Percentiles rank a stretch among this genome's conserved stretches.
These are phyloP conservation scores for Oryza brachyantha DNA, from an alignment of 176 grass and related monocot species.

Conservation along the genomic window DNA sequence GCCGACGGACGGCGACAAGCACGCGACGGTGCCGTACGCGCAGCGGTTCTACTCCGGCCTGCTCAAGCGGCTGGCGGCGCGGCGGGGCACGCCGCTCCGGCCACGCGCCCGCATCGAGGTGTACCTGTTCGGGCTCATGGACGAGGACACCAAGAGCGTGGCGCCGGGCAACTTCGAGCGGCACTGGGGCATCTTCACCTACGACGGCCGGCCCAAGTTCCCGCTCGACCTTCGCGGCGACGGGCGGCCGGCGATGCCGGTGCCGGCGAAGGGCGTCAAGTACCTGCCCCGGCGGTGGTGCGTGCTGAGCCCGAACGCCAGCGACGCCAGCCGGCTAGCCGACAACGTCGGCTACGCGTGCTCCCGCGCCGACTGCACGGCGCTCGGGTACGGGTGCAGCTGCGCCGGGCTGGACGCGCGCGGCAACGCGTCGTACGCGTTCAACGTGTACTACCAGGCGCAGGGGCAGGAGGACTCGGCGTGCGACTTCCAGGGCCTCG, in stretches of 20 bases:
- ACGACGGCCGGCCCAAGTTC: constrained; percentile 62
- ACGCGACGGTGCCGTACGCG: constrained; percentile 44
- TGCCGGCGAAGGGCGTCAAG: constrained; percentile 36
- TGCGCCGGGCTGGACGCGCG: constrained; percentile 41
- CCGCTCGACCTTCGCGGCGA: constrained; percentile 38
- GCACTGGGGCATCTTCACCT: constrained; percentile 75
- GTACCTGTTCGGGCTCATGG: constrained; percentile 63
- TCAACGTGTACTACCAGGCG: constrained; percentile 71
- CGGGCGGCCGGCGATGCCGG: constrained; percentile 27
- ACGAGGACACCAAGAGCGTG: constrained; percentile 66
- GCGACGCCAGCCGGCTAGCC: background rate
- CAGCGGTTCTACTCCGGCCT: constrained; percentile 67
- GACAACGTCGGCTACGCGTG: constrained; percentile 55
- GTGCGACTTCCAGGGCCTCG: constrained; percentile 71
- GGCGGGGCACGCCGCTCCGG: constrained; percentile 57
- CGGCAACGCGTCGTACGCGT: constrained; percentile 65
- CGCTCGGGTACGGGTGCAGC: constrained; percentile 51
- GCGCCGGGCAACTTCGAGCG: constrained; percentile 68
- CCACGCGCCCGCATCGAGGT: constrained; percentile 36
- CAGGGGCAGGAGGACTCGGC: constrained; percentile 51
- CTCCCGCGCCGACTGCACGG: constrained; percentile 61
- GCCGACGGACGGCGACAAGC: constrained; percentile 68
- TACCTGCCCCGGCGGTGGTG: constrained; percentile 69
- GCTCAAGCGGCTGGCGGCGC: constrained; percentile 38
- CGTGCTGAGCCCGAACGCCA: constrained; percentile 36